Base-by-base conservation (phyloP, 2,329 filamentous ascomycete species). In the Elsinoe perseae region DNA sequence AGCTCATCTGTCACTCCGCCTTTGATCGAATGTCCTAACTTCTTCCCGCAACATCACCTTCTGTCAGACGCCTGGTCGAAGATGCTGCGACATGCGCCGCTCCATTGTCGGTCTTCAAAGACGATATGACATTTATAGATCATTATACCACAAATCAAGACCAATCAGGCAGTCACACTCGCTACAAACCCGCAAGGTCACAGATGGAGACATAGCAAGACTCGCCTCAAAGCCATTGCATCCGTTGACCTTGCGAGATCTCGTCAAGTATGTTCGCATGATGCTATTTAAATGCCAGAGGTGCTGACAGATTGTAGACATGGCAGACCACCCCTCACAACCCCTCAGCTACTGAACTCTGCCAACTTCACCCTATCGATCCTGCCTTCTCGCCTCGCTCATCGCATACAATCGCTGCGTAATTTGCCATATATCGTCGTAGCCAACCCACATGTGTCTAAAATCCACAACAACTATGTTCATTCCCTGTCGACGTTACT, bases 381-480 rank as follows among this genome's bases (percentile, higher is more conserved):
- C 54, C 84, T 97, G 8, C 93, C 93, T 12, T 87, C 93, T 50
- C 89, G 93, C 34, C 84, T 98, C 23, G 93, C 93, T 23, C 89
- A 95, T 69, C 89, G 93, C 57, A 95, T 98, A 61, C 88, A 95
- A 70, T 89, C 90, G 42, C 78, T 98, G 16, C 86, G 91, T 61
- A 95, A 95, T 68, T 82, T 98, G 7, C 93, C 93, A 0, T 98
- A 92, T 72, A 97, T 98, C 61, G 92, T 98, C 56, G 93, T 98
- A 23, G 91, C 92, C n/a, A 97, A 98, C 69, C 89, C 90, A 1
- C 89, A 96, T 69, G 90, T 98, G 63, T 87, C 86, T 23, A 85
- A 86, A 65, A 98, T 98, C 62, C 95, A 97, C 77, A 85, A 88
- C 72, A 97, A 96, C 72, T 98, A 98, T 71, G 78, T 95, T 43